Base-by-base conservation (phyloP, 139 green algal species). In the Ettlia oleoabundans region DNA sequence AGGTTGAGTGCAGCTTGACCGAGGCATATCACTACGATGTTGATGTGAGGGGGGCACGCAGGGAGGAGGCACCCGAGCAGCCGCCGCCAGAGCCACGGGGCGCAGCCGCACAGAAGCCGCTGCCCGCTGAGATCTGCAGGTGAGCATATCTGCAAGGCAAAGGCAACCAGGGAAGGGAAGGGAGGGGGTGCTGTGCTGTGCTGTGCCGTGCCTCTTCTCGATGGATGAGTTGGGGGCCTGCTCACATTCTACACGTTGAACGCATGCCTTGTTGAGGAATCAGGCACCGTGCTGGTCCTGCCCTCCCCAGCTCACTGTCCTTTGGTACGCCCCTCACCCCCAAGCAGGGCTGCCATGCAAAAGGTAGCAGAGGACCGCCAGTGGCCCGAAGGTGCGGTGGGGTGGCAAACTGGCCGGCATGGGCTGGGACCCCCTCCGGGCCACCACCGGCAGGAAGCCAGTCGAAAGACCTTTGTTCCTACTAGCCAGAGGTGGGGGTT, bases 21-120 rank as follows among this genome's bases (percentile, higher is more conserved):
- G 82, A 86, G 76, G 75, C 73, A 0, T 86, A 86, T 66, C 82
- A 86, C 30, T 86, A 82, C 40, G 82, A 80, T 10, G 82, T 86
- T n/a, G 55, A 77, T 38, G 53, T 86, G 35, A 41, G 30, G 5
- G 55, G 71, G 1, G 68, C 67, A 51, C 47, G 40, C 5, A 24
- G 40, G n/a, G 72, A 80, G 2, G 72, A 35, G 18, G 82, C 53
- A 2, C 69, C 82, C 40, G 82, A 82, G 72, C 42, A 35, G 55
- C 40, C 69, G 0, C 55, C 71, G 0, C 77, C 61, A 33, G 22
- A 53, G 37, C 35, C 61, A 32, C 24, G 52, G 64, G 43, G 37
- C 22, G 58, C 21, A 37, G 51, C 38, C 6, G 58, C 32, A 40
- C 67, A 51, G 66, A 38, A 61, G 41, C 82, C 82, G 21, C 66